phyloP scores from a whole-genome alignment of 2,329 filamentous ascomycete genomes.

The Ophiostoma tasmaniense region DNA sequence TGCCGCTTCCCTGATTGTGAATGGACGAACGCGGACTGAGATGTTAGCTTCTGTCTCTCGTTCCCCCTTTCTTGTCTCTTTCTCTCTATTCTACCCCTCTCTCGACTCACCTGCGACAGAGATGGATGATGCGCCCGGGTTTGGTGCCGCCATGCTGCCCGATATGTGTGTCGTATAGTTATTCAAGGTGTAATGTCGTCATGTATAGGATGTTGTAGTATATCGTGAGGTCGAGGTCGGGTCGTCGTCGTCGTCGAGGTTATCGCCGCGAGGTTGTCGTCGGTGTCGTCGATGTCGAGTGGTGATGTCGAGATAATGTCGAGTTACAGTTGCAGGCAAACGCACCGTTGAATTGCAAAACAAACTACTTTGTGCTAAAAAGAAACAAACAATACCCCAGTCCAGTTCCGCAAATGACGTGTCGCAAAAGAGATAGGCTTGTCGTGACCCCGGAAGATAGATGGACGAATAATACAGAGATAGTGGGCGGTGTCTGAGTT shows the following conservation, averaged over 20 bases:
- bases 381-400: conserved; percentile 3
- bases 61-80: not conserved
- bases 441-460: conserved; percentile 2
- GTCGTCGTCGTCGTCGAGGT: not conserved
- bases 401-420: conserved; percentile 1
- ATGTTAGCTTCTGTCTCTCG: not conserved
- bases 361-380: not conserved
- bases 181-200: not conserved
- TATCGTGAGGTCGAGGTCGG: not conserved
- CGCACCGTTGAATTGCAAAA: not conserved
- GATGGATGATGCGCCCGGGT: conserved; percentile 49
- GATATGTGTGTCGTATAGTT: not conserved
- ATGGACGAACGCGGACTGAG: conserved; percentile 60
- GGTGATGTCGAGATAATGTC: not conserved
- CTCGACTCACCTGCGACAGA: conserved; percentile 44
- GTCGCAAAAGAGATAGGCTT: conserved; percentile 1
- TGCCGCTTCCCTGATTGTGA: conserved; percentile 85
- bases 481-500: not conserved
- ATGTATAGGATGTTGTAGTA: not conserved
- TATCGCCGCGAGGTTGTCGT: not conserved
- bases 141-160: conserved; percentile 28
- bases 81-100: not conserved
- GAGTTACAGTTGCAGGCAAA: not conserved
- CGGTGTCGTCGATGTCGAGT: not conserved
- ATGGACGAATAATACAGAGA: not conserved